A percentile compares a stretch with the other conserved stretches of the same genome.
These are phyloP conservation scores for Zea luxurians DNA, from an alignment of 176 grass and related monocot species.

Conservation along the genomic window DNA sequence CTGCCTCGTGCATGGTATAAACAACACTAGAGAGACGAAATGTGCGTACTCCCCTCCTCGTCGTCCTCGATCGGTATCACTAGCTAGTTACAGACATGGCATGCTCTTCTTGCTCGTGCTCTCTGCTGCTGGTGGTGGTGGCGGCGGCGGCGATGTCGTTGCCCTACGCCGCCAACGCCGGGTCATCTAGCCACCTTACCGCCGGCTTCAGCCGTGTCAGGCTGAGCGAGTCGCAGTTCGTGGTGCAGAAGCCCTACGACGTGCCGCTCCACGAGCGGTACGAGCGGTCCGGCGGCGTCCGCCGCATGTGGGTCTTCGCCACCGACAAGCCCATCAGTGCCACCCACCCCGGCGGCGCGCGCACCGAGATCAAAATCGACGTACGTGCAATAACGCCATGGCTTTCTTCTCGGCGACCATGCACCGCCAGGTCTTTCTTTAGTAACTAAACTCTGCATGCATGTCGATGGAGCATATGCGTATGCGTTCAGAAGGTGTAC, in stretches of 20 bases:
- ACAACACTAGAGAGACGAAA: too few relatives aligned
- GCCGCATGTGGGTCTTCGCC: conserved; percentile 53
- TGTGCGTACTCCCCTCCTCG: too few relatives aligned
- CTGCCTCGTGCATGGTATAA: too few relatives aligned
- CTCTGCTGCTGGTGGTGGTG: not conserved
- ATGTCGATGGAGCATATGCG: too few relatives aligned
- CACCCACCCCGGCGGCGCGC: conserved; percentile 9
- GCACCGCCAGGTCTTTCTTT: too few relatives aligned
- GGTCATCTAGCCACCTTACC: not conserved
- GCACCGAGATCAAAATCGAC: conserved; percentile 41
- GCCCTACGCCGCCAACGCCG: not conserved
- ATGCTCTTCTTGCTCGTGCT: not conserved
- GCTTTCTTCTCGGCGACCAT: too few relatives aligned
- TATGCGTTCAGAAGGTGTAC: conserved; percentile 19
- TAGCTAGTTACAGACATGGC: not conserved
- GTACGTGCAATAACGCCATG: too few relatives aligned
- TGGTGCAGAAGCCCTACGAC: conserved; percentile 42
- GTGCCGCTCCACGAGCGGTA: not conserved
- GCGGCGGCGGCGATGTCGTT: not conserved
- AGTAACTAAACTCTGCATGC: too few relatives aligned
- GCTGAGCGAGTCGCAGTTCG: conserved; percentile 35
- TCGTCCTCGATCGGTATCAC: too few relatives aligned
- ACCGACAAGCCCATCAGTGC: conserved; percentile 41
- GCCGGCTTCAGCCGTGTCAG: conserved; percentile 37
- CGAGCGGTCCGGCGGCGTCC: conserved; percentile 30